Conservation (phyloP, 1,284 basidiomycete species). For the Leucoagaricus sp. region DNA sequence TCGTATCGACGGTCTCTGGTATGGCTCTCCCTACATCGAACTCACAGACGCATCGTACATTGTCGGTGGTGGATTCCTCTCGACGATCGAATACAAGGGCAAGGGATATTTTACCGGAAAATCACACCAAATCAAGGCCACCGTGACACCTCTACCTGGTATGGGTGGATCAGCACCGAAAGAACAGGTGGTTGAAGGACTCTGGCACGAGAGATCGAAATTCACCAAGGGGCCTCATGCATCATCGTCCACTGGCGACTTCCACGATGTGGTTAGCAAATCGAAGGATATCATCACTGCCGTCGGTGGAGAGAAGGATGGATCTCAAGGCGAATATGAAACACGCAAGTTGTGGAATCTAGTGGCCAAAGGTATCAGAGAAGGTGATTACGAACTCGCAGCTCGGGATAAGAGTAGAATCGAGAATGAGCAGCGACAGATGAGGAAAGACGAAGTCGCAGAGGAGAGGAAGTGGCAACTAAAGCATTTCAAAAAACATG, state of each 20-base stretch:
- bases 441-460: conserved; percentile 81
- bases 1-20: conserved; percentile 50
- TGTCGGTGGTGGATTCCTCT: conserved; percentile 64
- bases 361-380: conserved; percentile 90
- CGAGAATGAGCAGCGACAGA: conserved; percentile 94
- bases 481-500: conserved; percentile 74
- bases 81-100: conserved; percentile 86
- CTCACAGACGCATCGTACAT: conserved; percentile 86
- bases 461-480: conserved; percentile 75
- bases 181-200: conserved; percentile 74
- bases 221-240: conserved; percentile 38
- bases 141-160: conserved; percentile 47
- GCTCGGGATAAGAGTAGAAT: conserved; percentile 89
- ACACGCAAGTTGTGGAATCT: conserved; percentile 84
- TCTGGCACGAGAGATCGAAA: conserved; percentile 81
- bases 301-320: conserved; percentile 42
- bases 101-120: conserved; percentile 96
- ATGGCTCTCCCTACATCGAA: conserved; percentile 86
- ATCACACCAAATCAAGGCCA: conserved; percentile 91
- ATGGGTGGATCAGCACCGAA: conserved; percentile 27
- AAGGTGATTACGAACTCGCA: conserved; percentile 91
- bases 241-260: conserved; percentile 33
- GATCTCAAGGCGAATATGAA: conserved; percentile 83
- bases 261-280: conserved; percentile 61
- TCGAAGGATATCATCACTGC: conserved; percentile 79